Conservation (phyloP, 495 filamentous ascomycete species). For the Tuber indicum region DNA sequence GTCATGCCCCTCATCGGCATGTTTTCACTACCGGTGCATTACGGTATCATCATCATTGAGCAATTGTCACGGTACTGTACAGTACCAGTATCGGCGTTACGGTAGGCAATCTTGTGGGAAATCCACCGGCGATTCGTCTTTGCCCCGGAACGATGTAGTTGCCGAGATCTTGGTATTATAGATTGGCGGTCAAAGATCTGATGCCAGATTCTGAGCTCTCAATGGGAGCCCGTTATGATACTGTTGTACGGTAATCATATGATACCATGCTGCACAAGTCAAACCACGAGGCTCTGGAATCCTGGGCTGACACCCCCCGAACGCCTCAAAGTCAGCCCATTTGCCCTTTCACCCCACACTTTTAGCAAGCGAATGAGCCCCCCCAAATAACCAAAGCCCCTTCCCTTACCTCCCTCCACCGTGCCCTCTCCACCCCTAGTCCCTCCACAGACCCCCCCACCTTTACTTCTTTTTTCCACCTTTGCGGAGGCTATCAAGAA, state of each 20-base stretch:
- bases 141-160: background rate
- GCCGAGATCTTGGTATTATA: background rate
- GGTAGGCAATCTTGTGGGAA: background rate
- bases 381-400: conserved; percentile 9
- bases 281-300: conserved; percentile 10
- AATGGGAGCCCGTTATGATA: background rate
- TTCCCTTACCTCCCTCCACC: conserved; percentile 1
- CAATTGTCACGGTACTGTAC: background rate
- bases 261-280: conserved; percentile 19
- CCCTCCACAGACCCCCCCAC: conserved; percentile 2
- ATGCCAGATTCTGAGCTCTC: background rate
- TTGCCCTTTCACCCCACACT: conserved; percentile 14
- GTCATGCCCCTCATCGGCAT: background rate
- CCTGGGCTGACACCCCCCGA: conserved; percentile 9
- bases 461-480: conserved; percentile 6
- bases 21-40: background rate
- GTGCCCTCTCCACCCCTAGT: background rate
- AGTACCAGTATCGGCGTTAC: background rate
- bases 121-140: background rate
- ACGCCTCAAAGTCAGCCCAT: conserved; percentile 12
- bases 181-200: background rate
- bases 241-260: background rate
- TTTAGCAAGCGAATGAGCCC: background rate
- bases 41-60: background rate
- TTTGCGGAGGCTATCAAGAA: background rate